Base-by-base conservation (phyloP, 2,329 filamentous ascomycete species). In the Podosphaera leucotricha region DNA sequence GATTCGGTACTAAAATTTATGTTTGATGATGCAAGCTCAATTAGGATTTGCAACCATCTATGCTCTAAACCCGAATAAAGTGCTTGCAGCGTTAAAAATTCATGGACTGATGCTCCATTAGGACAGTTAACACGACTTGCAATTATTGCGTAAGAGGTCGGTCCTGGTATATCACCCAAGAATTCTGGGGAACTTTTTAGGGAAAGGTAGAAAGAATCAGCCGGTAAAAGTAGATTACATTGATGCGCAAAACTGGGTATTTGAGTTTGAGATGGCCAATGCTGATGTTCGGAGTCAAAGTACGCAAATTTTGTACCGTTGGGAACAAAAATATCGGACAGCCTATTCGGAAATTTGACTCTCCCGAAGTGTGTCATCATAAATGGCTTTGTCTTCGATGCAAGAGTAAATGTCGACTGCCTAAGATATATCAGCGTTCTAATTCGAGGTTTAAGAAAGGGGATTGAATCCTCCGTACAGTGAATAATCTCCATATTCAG, bases 1-100 rank as follows among this genome's bases (percentile, higher is more conserved):
- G 66, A 62, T 33, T 69, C 62, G 0, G 63, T 65, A 24, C 67
- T 71, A 49, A 80, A 71, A 48, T 78, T 77, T 11, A 82, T 45
- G 46, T 67, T 68, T 0, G 66, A 64, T 2, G 65, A 62, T 0
- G 62, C 66, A 4, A 73, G 50, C 49, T 73, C 67, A 1, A 61
- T 48, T 0, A 71, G 51, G 0, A 73, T 61, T 4, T 61, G 59
- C 2, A 61, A 51, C 67, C 70, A 71, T 8, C 67, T 60, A 1
- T 61, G 51, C 41, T 56, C 46, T 6, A 56, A 61, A 0, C 66
- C 66, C 2, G 59, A 53, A 2, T 66, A 55, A 0, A 72, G 51
- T 15, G 47, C 56, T 47, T 66, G 62, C 45, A 64, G 64, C 0
- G 67, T 60, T 35, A 59, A 60, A 47, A 61, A 71, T 44, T 72